Evolutionary conservation across 345 rosid species (phyloP).

Genomic region (Crucihimalaya himalaica): DNA sequence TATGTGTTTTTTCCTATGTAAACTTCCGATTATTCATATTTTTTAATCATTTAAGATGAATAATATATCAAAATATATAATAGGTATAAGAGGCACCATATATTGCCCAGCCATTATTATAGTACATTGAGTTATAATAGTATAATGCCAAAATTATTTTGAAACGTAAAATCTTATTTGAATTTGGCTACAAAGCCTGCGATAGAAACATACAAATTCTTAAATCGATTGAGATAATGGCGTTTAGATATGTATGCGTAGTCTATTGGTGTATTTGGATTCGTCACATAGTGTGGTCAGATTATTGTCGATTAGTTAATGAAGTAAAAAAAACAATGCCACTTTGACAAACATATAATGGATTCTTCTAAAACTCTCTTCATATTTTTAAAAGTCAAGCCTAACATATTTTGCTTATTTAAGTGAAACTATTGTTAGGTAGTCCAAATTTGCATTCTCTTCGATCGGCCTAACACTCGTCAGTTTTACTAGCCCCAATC

Average conservation of each 20-base stretch:
- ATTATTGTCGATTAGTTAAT: conserved; percentile 12
- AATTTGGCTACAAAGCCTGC: background rate
- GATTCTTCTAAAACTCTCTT: conserved; percentile 27
- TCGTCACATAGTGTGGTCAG: conserved; percentile 15
- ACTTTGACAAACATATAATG: conserved; percentile 24
- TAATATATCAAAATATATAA: background rate
- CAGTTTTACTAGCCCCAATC: conserved; percentile 11
- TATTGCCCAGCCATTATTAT: background rate
- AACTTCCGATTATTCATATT: background rate
- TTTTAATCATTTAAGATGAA: background rate
- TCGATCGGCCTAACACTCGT: conserved; percentile 37
- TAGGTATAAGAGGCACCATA: background rate
- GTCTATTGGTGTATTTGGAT: conserved; percentile 16
- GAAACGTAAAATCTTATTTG: conserved; percentile 17
- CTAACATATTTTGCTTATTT: conserved; percentile 38
- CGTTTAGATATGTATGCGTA: background rate
- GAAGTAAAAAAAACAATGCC: conserved; percentile 19
- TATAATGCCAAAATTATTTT: conserved; percentile 6
- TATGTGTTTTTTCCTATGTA: too few relatives aligned
- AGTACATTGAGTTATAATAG: conserved; percentile 5
- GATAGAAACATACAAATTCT: background rate
- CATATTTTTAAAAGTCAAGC: conserved; percentile 29
- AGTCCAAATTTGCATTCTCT: conserved; percentile 28
- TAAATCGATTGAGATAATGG: background rate
- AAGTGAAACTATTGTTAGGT: conserved; percentile 42